Evolutionary conservation across 108 stramenopile species (phyloP), one percentile per base, ranked within the genome.

Genomic region (Conticribra weissflogii): DNA sequence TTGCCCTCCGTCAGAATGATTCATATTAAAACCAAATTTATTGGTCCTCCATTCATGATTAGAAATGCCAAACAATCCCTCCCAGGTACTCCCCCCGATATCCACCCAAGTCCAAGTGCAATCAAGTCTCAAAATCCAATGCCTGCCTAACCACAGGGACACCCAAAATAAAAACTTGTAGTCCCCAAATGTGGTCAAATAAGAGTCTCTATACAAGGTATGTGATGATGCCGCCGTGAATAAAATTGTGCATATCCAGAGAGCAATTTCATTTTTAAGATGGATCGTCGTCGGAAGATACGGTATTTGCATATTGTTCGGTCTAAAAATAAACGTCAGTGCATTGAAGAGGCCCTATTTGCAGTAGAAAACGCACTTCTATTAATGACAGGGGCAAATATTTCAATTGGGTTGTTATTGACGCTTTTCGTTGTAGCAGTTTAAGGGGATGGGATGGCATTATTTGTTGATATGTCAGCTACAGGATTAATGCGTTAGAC

Each of bases 41-140:
- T n/a, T 56, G 66, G 0, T 29, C 28, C 18, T 53, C 29, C 0
- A 66, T 22, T 66, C 74, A 76, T 1, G 66, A 54, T 21, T 62
- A 23, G 21, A 67, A 76, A 41, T 65, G 8, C 32, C 29, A 0
- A 0, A 17, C 15, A 14, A 52, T 31, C 48, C 19, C 3, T 51
- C 58, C 3, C 8, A 7, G 22, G 3, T n/a, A 36, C 17, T 19
- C 15, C 46, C 14, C 18, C 52, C 50, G 17, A 44, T 54, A 70
- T 59, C 68, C 3, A 78, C 44, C 76, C 76, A 78, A 12, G 76
- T 51, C 0, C 23, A 18, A 24, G 78, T 79, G 68, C 78, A 79
- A 1, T 70, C 44, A 2, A 74, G 23, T 25, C 78, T 44, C 16
- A 79, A 15, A 0, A 79, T 15, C 22, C 74, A 61, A 55, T 79